phyloP scores from a whole-genome alignment of 345 rosid species.

The Euphorbia peplus region DNA sequence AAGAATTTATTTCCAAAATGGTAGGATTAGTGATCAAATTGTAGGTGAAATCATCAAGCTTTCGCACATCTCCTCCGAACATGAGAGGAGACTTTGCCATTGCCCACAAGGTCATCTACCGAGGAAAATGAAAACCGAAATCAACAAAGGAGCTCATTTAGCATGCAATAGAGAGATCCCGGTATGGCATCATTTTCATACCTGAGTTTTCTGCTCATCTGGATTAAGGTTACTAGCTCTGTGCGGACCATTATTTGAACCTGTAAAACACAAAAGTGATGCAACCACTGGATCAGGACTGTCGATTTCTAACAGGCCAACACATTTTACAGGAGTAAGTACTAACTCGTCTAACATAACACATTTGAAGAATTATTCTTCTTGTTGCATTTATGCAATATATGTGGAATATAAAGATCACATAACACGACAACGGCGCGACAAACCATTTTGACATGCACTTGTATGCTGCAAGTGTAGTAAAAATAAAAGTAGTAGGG shows the following conservation, averaged over 20 bases:
- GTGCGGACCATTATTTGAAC: slow-evolving; percentile 73
- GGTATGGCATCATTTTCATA: slow-evolving; percentile 18
- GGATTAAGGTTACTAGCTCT: slow-evolving; percentile 54
- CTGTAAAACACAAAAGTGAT: slow-evolving; percentile 34
- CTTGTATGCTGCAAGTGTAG: too few relatives aligned
- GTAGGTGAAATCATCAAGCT: slow-evolving; percentile 58
- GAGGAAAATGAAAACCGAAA: slow-evolving; percentile 12
- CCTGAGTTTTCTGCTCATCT: slow-evolving; percentile 82
- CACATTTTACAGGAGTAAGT: too few relatives aligned
- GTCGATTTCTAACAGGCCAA: too few relatives aligned
- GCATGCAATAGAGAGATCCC: neutral
- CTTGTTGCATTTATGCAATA: too few relatives aligned
- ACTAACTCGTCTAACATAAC: too few relatives aligned
- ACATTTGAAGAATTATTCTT: too few relatives aligned
- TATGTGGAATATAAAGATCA: too few relatives aligned
- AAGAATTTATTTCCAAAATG: slow-evolving; percentile 59
- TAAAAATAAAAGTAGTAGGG: neutral
- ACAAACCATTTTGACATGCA: too few relatives aligned
- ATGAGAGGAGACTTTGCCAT: slow-evolving; percentile 90
- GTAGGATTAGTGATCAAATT: slow-evolving; percentile 69
- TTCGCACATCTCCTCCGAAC: slow-evolving; percentile 89
- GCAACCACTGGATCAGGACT: neutral
- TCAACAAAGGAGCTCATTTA: slow-evolving; percentile 5
- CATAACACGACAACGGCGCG: too few relatives aligned
- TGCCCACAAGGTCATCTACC: slow-evolving; percentile 90